Base-by-base conservation (phyloP, 2,329 filamentous ascomycete genomes). In the Lasiodiplodia hormozganensis region DNA sequence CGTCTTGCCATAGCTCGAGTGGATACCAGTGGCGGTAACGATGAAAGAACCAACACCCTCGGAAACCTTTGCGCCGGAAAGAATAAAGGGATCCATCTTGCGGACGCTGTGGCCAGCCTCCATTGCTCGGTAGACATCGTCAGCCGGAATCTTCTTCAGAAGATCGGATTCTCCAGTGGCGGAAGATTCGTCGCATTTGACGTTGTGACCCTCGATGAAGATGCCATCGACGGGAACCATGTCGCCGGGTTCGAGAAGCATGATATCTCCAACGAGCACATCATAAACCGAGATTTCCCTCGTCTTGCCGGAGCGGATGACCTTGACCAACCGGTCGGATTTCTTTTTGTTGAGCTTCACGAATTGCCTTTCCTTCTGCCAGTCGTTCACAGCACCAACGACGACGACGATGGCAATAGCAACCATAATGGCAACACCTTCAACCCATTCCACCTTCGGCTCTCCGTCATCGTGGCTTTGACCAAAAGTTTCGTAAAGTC, bases 11-110 rank as follows among this genome's bases (percentile, higher is more conserved):
- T 92, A 89, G 38, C 87, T 91, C 0, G 91, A 92, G 77, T 94
- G 86, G 43, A 90, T 85, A 71, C 92, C 92, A 21, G 90, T 89
- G 4, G 91, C 87, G 1, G 91, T 93, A 67, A 94, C 91, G 67
- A 95, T 77, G 78, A 93, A 94, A 4, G 87, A 89, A 11, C 92
- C 92, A 8, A 93, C 85, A 67, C 92, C 92, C 74, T 93, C 90
- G 0, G 89, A 88, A 12, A 95, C 89, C 72, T 93, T 93, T 2
- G 90, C 90, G 56, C 92, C 94, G 36, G 94, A 97, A 72, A 97
- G 92, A 74, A 97, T 93, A 78, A 95, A 95, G 0, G 92, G 92
- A 73, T 94, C 92, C 70, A 91, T 82, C 74, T 93, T 93, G 81
- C 85, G 85, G 40, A 90, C 80, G 18, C 83, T 83, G 65, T 89